Evolutionary conservation across 2,329 filamentous ascomycete genomes (phyloP), one percentile per base, ranked within the genome.

Genomic region (Penicillium thymicola): DNA sequence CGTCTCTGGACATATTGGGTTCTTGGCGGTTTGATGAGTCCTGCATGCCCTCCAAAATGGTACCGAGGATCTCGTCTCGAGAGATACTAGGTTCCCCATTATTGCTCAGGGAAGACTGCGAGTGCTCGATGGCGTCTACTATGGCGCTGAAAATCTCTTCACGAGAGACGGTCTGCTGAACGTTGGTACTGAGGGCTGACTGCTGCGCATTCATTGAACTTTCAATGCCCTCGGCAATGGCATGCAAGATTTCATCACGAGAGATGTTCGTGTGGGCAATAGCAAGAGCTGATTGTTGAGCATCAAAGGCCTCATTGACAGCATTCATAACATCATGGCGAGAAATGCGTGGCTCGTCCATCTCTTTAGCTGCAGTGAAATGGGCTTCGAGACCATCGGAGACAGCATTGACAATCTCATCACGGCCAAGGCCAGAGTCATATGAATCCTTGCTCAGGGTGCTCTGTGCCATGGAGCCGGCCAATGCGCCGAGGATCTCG

Each of bases 401-500:
- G 43, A 88, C 80, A 2, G 84, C 82, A 56, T 83, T 82, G 41
- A 84, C 72, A n/a, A 88, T 77, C 43, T 82, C 77, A 32, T 84
- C 81, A 4, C 79, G 78, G n/a, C 79, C 82, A 2, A 85, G 60
- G 2, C 68, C 71, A 18, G 71, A 70, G 46, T 71, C 68, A 7
- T 70, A 59, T 10, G 68, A 67, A 21, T 68, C 62, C 53, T 64
- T 65, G 41, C 69, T 70, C 25, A 73, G 61, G 49, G 67, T 65
- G 47, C 65, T 73, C 55, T 70, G 71, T 1, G 67, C 59, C 28
- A 72, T 62, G 0, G 69, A 66, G 36, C 67, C 63, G 36, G 68
- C 66, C 8, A 73, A 63, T 38, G 71, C 70, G 27, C 69, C 64
- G n/a, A 73, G 63, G 47, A 73, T 69, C 47, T 72, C 70, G 43